These are phyloP conservation scores for Sclerotinia subarctica DNA, from an alignment of 2,329 filamentous ascomycete species.

Conservation along the genomic window DNA sequence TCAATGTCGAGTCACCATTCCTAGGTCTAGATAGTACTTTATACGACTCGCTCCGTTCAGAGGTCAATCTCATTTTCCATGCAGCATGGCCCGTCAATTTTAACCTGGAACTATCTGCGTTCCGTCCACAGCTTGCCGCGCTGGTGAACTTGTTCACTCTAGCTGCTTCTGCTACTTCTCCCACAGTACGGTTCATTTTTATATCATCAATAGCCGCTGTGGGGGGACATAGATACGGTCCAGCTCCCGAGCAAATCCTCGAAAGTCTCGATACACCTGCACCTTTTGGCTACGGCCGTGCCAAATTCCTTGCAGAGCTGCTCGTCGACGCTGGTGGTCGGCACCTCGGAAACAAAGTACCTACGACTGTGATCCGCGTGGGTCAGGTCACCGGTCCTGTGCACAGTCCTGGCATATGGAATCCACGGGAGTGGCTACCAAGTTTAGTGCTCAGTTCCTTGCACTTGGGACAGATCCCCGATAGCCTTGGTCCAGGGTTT, in stretches of 20 bases:
- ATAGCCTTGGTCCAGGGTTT: conserved; percentile 36
- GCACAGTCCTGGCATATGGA: too few species aligned
- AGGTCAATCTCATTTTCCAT: conserved; percentile 27
- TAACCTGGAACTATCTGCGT: conserved; percentile 38
- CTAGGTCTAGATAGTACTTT: conserved; percentile 45
- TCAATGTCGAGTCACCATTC: conserved; percentile 45
- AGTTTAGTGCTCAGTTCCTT: conserved; percentile 42
- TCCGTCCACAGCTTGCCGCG: conserved; percentile 40
- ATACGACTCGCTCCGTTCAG: conserved; percentile 23
- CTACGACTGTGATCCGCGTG: too few species aligned
- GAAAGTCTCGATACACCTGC: neutral
- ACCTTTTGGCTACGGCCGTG: neutral
- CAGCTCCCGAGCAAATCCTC: neutral
- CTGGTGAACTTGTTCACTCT: conserved; percentile 41
- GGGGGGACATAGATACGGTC: neutral
- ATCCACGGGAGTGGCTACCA: conserved; percentile 53
- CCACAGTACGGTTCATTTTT: conserved; percentile 25
- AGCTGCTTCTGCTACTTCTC: conserved; percentile 18
- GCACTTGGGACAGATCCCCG: conserved; percentile 41
- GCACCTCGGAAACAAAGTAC: too few species aligned
- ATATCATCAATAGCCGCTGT: conserved; percentile 30
- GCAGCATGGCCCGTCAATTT: conserved; percentile 42
- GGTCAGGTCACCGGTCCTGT: too few species aligned
- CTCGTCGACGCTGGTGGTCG: too few species aligned
- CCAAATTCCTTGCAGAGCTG: neutral